Evolutionary conservation across 495 filamentous ascomycete species (phyloP), one percentile per base, ranked within the genome.

Genomic region (Penicillium desertorum): DNA sequence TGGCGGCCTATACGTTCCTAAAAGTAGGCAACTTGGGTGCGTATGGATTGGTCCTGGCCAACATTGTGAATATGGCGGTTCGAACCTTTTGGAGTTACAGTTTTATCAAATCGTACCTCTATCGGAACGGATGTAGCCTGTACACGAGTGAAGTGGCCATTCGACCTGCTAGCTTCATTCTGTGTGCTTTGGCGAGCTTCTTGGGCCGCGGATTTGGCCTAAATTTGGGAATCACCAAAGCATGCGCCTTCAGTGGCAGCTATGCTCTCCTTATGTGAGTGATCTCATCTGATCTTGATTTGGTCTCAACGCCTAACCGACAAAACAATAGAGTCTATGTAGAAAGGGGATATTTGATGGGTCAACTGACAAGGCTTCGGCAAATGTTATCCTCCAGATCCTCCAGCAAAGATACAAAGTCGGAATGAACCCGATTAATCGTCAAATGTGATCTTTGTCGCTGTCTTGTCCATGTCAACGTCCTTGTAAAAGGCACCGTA

Each of bases 401-500:
- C 36, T 39, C 36, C 49, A 49, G 42, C 22, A 57, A 73, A 58
- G 54, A 56, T 10, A 39, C 34, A 14, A 63, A 66, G 47, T 20
- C 41, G 30, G 60, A 71, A 57, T 62, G 64, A 60, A 16, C 37
- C 61, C 44, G 62, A 49, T 59, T 63, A 84, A 67, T 89, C 86
- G 70, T 96, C 91, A 71, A 98, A 98, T 34, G 81, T 90, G 66
- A 97, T 97, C 80, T 96, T 98, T 55, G 88, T 95, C 0, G 88
- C 89, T 68, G 88, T 83, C 77, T 92, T 90, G 68, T 79, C 86
- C 51, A 82, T 84, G 57, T 88, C 88, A 37, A 73, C 62, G 41
- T 96, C 89, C 70, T 92, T 96, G 78, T 84, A 95, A 65, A 96
- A 97, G 1, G 90, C 89, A 44, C 94, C 94, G 69, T 97, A 98